Base-by-base conservation (phyloP, 1,284 basidiomycete species). In the Leucoagaricus sp. region DNA sequence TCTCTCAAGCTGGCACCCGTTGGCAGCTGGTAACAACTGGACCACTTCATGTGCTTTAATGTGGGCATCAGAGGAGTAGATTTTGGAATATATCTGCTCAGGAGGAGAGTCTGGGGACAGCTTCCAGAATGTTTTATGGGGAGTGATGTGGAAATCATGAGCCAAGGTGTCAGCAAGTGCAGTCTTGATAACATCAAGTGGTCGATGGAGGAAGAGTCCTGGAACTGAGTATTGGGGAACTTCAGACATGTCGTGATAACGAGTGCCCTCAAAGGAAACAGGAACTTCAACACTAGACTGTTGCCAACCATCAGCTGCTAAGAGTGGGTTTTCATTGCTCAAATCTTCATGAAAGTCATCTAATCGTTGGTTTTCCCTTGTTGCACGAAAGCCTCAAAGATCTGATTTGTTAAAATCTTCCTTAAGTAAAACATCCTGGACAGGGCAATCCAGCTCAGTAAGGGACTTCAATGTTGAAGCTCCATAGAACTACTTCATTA, bases 371-470 rank as follows among this genome's bases (percentile, higher is more conserved):
- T 33, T 33, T 33, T 33, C 31, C 12, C 31, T 6, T 7, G 7
- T 33, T 7, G 31, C 31, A 33, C 31, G 12, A 12, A 33, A 33
- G 12, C 31, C 31, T 12, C 12, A 12, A 12, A 33, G 31, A 33
- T 33, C 31, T 7, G 6, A 6, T 33, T 33, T 33, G 65, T 67
- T 0, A 72, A 73, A 69, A 56, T 61, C 47, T 58, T 73, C 49
- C 72, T 65, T 0, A 41, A 38, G 23, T 60, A 63, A 0, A 56
- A 58, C 13, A 63, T 33, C 31, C 31, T 12, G 12, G 31, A 33
- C 31, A 7, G 12, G 12, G 31, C 31, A 33, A 33, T 33, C 31
- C 6, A 33, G 31, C 12, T 33, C 12, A 12, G 31, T 33, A 33
- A 7, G 31, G 31, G 31, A 33, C 12, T 33, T 33, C 31, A 33